Percentiles rank a stretch among this genome's conserved stretches.
phyloP scores from a whole-genome alignment of 139 green algal genomes.

The Coelastrella sp. region DNA sequence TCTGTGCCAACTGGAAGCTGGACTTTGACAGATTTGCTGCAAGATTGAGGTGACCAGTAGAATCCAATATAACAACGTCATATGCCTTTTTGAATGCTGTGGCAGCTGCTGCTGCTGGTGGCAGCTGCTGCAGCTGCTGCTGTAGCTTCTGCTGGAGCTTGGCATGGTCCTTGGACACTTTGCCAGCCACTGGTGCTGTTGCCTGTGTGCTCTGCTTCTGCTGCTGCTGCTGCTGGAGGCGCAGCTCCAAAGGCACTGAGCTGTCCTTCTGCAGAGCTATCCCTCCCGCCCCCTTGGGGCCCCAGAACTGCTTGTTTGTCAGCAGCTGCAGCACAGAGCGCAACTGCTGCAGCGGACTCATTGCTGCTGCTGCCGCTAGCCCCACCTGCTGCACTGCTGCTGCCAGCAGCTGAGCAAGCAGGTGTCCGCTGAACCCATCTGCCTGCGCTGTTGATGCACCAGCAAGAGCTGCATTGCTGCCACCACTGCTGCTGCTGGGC shows the following conservation, averaged over 20 bases:
- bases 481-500: constrained; percentile 44
- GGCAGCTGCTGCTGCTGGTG: constrained; percentile 45
- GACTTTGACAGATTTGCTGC: constrained; percentile 57
- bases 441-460: constrained; percentile 5
- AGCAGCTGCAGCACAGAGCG: constrained; percentile 64
- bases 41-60: constrained; percentile 76
- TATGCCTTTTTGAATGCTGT: constrained; percentile 49
- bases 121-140: constrained; percentile 38
- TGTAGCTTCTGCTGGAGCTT: constrained; percentile 28
- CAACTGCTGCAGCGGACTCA: constrained; percentile 72
- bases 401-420: constrained; percentile 68
- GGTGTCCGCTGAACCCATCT: constrained; percentile 65
- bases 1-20: constrained; percentile 53
- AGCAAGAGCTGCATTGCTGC: background rate
- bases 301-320: constrained; percentile 52
- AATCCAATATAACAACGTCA: constrained; percentile 73
- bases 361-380: constrained; percentile 43
- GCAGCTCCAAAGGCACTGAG: background rate
- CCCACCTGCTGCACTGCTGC: background rate
- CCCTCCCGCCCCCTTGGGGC: constrained; percentile 57
- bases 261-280: constrained; percentile 42
- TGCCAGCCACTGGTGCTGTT: background rate
- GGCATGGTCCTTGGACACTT: constrained; percentile 13
- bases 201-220: constrained; percentile 14
- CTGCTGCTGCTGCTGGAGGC: constrained; percentile 17